Base-by-base conservation (phyloP, 2,329 filamentous ascomycete genomes). In the Monosporascus sp. region DNA sequence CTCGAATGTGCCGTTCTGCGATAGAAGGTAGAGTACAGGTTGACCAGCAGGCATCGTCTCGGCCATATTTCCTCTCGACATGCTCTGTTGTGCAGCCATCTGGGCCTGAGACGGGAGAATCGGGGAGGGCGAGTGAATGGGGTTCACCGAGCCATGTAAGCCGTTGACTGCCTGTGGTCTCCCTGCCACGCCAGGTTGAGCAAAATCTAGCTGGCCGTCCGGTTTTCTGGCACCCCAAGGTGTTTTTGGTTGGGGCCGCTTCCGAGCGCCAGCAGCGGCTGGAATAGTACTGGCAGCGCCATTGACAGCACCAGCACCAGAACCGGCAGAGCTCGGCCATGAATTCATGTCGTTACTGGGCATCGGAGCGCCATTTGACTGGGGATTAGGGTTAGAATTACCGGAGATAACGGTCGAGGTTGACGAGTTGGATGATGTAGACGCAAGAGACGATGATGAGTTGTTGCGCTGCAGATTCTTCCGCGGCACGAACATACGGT, bases 1-100 rank as follows among this genome's bases (percentile, higher is more conserved):
- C 71, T 97, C 94, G 68, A 99, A 99, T 1, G 93, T 97, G 54
- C 91, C 90, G 67, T 99, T 99, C 65, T 97, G 84, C 1, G 94
- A 95, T 6, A 93, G 75, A 5, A 99, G 82, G 57, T 91, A 91
- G 43, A 97, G 81, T 22, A 97, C 86, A 0, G 91, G 90, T 50
- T 89, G 84, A 6, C 83, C 82, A 53, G 87, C 84, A 76, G 85
- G 70, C 56, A 79, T 65, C 56, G 83, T 78, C 56, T 89, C 86
- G 51, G 79, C 73, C 69, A 85, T 80, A 59, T 90, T 86, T 58
- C 92, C 88, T 20, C 24, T 26, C 52, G 87, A 60, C 68, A 76
- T 73, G 50, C 71, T 69, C 57, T 76, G 77, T 54, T 77, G 77
- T 16, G 66, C 55, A 37, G 67, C 65, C 52, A 71, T 69, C 55